Percentiles rank a stretch among this genome's conserved stretches.
Evolutionary conservation across 345 rosid genomes (phyloP).

Genomic region (Populus nigra): DNA sequence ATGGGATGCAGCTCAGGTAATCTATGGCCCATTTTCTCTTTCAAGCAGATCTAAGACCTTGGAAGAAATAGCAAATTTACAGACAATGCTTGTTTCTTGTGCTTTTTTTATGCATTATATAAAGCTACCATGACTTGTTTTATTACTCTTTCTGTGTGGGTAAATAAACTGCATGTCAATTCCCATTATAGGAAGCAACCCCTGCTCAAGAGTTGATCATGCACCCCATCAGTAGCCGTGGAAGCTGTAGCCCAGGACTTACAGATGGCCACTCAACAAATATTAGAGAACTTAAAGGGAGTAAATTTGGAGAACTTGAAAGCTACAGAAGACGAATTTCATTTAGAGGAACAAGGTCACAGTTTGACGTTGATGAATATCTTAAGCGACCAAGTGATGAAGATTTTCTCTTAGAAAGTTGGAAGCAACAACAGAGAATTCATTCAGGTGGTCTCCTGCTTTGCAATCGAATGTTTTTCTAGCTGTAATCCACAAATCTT

Average conservation of each 20-base stretch:
- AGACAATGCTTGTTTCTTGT: not conserved
- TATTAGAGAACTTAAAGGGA: conserved; percentile 24
- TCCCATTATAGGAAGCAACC: conserved; percentile 40
- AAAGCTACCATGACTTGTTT: not conserved
- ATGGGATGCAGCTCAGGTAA: conserved; percentile 49
- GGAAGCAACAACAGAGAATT: conserved; percentile 68
- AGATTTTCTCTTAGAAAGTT: conserved; percentile 55
- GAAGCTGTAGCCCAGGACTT: conserved; percentile 73
- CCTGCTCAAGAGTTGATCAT: conserved; percentile 37
- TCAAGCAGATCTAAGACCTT: not conserved
- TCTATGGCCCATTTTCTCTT: not conserved
- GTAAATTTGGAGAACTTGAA: conserved; percentile 25
- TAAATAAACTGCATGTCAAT: not conserved
- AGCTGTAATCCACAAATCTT: not conserved
- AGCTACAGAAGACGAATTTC: conserved; percentile 14
- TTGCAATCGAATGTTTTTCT: conserved; percentile 47
- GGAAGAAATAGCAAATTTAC: not conserved
- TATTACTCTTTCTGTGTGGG: not conserved
- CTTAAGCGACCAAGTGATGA: conserved; percentile 46
- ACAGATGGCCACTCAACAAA: conserved; percentile 25
- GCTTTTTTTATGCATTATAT: not conserved
- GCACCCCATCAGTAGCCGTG: conserved; percentile 62
- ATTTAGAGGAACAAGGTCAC: conserved; percentile 21
- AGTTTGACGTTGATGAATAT: conserved; percentile 58
- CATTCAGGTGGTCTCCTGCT: conserved; percentile 62